Evolutionary conservation across 176 grass and related monocot genomes (phyloP).

Genomic region (Cenchrus fungigraminus): DNA sequence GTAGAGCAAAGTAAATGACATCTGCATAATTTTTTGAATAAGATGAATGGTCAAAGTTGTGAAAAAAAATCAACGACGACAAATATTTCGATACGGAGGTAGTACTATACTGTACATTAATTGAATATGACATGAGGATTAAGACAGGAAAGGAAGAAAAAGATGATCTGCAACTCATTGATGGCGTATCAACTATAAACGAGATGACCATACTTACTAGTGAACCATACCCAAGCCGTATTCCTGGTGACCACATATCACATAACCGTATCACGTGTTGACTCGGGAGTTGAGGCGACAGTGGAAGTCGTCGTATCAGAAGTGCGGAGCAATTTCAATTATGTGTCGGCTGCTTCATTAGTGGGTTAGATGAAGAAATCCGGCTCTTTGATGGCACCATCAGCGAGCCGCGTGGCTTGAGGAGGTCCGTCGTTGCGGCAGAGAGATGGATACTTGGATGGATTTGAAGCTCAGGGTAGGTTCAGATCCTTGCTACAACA

Average conservation of each 20-base stretch:
- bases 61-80: too few species aligned
- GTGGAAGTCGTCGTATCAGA: neutral
- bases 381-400: neutral
- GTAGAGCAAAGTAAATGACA: too few species aligned
- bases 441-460: neutral
- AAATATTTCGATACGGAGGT: too few species aligned
- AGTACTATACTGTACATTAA: neutral
- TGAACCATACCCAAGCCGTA: neutral
- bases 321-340: neutral
- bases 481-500: neutral
- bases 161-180: neutral
- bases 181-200: neutral
- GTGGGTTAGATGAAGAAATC: neutral
- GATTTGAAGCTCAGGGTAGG: constrained; percentile 2
- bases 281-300: neutral
- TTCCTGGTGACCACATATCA: neutral
- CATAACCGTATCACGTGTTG: neutral
- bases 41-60: too few species aligned
- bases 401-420: neutral
- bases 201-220: neutral
- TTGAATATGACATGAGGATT: neutral
- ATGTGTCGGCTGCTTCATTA: neutral
- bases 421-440: neutral
- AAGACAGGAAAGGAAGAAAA: neutral
- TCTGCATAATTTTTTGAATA: too few species aligned